Conservation (phyloP, 805 yeast species). For the Jamesozyma jinghongensis region DNA sequence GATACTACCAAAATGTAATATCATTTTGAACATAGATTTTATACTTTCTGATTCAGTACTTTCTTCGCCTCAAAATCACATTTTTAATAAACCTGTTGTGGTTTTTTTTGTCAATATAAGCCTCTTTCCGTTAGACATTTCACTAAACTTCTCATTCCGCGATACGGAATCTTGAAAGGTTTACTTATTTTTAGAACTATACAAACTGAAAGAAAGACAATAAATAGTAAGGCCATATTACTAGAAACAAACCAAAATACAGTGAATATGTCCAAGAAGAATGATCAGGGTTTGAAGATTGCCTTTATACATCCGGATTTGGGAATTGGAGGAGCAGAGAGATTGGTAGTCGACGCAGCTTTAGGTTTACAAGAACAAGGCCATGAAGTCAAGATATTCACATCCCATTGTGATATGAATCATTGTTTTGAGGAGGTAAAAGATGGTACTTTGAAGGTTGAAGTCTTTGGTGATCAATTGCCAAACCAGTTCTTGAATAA, state of each 20-base stretch:
- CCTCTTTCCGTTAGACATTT: no score
- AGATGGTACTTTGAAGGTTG: conserved; percentile 47
- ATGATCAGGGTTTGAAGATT: conserved; percentile 36
- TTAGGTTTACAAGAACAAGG: conserved; percentile 65
- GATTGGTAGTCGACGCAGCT: conserved; percentile 95
- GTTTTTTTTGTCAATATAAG: no score
- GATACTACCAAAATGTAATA: no score
- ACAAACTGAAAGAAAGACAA: no score
- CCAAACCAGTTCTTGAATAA: conserved; percentile 63
- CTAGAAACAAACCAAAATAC: no score
- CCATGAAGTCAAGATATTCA: conserved; percentile 58
- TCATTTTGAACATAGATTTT: no score
- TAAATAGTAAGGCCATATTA: no score
- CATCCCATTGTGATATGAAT: conserved; percentile 79
- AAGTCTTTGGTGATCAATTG: conserved; percentile 72
- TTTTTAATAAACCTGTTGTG: no score
- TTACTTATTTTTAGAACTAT: background rate
- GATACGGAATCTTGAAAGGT: background rate
- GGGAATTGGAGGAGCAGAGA: conserved; percentile 97
- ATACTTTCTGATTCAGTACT: no score
- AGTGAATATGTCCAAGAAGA: background rate
- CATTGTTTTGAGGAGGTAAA: conserved; percentile 91
- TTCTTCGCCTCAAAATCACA: no score
- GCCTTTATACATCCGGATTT: conserved; percentile 94
- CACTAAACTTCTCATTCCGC: no score